phyloP scores from a whole-genome alignment of 805 yeast species.

The Starmerella floricola region DNA sequence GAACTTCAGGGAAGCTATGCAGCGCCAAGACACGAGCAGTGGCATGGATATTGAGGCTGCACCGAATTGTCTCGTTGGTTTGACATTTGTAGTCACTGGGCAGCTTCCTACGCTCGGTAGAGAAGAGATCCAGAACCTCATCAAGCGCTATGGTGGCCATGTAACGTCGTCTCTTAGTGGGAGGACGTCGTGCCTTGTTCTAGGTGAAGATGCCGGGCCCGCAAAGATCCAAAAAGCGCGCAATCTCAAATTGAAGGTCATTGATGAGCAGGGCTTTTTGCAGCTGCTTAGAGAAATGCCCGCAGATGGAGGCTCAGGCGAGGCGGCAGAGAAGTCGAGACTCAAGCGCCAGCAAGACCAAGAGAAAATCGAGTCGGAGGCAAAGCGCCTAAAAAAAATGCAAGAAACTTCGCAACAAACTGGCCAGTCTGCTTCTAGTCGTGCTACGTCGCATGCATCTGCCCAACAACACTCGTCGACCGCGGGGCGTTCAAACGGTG shows the following conservation, averaged over 20 bases:
- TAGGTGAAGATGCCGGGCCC: conserved; percentile 96
- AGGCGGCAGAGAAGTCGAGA: conserved; percentile 58
- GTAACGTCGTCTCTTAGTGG: conserved; percentile 73
- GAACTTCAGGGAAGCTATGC: conserved; percentile 47
- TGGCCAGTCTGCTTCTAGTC: too few species aligned
- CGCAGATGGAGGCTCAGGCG: conserved; percentile 81
- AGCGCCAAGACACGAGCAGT: conserved; percentile 20
- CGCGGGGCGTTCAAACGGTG: neutral
- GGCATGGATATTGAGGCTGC: conserved; percentile 47
- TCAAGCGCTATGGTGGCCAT: conserved; percentile 80
- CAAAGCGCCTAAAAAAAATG: conserved; percentile 5
- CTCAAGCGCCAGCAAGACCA: conserved; percentile 52
- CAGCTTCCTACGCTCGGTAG: conserved; percentile 68
- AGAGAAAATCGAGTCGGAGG: conserved; percentile 40
- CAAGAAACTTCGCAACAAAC: too few species aligned
- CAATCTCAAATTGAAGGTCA: conserved; percentile 60
- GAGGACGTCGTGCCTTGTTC: conserved; percentile 75
- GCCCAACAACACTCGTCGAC: too few species aligned
- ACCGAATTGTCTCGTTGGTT: conserved; percentile 74
- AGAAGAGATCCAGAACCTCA: conserved; percentile 58
- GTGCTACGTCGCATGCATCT: too few species aligned
- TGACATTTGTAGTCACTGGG: conserved; percentile 91
- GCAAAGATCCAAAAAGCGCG: conserved; percentile 76
- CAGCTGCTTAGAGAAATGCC: conserved; percentile 71
- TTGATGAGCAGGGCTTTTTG: conserved; percentile 76